Percentiles rank a stretch among this genome's conserved stretches.
phyloP scores from a whole-genome alignment of 441 rosid genomes.

The Codiaeum variegatum region DNA sequence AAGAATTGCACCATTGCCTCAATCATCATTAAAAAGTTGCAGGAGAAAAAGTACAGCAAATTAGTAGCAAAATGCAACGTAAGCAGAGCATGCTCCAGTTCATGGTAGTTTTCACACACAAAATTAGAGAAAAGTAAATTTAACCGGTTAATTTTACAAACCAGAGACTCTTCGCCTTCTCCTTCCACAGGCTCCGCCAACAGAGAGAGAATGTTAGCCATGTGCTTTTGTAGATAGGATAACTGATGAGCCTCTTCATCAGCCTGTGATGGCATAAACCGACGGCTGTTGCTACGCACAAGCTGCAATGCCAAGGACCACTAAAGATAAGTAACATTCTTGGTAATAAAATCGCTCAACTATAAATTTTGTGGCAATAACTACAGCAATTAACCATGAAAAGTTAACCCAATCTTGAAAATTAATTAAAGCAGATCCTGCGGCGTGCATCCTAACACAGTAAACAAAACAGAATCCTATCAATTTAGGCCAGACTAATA shows the following conservation, averaged over 20 bases:
- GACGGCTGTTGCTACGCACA: constrained; percentile 96
- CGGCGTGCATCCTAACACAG: neutral
- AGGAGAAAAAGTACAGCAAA: neutral
- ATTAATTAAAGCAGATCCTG: neutral
- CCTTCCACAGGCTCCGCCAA: constrained; percentile 83
- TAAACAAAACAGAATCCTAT: neutral
- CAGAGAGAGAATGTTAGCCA: constrained; percentile 79
- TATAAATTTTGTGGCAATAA: neutral
- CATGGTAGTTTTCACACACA: neutral
- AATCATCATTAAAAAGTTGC: neutral
- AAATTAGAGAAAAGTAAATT: neutral
- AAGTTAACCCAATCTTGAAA: neutral
- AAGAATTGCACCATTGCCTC: neutral
- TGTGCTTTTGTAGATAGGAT: constrained; percentile 91
- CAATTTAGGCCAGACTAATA: neutral
- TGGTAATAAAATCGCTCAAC: constrained; percentile 8
- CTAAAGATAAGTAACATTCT: constrained; percentile 17
- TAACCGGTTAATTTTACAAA: constrained; percentile 32
- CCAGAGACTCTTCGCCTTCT: constrained; percentile 87
- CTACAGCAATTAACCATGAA: neutral
- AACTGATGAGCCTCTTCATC: constrained; percentile 98
- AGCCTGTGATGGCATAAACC: constrained; percentile 93
- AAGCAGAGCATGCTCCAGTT: neutral
- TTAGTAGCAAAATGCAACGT: neutral
- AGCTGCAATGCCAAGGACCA: constrained; percentile 50